Conservation (phyloP, 2,329 filamentous ascomycete species). For the Fusarium penzigii region DNA sequence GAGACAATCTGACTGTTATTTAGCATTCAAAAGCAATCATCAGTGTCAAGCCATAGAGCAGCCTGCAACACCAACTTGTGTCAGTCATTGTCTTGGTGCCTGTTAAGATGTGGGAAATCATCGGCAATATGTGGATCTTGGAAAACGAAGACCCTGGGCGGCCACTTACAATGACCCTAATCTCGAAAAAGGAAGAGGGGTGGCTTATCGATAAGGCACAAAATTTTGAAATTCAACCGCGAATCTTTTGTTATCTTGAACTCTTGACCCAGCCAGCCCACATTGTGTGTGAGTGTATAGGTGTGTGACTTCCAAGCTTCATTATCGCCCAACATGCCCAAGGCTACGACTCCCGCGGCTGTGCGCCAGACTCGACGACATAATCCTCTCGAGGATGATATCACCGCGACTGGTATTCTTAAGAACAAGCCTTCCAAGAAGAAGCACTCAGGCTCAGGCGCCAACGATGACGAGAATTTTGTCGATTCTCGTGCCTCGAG, state of each 20-base stretch:
- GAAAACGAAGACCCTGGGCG: not conserved
- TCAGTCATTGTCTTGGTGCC: no score
- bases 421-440: constrained; percentile 75
- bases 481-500: constrained; percentile 86
- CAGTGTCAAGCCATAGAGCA: not conserved
- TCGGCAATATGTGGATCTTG: not conserved
- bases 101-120: not conserved
- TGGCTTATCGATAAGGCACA: constrained; percentile 43
- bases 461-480: constrained; percentile 66
- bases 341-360: constrained; percentile 64
- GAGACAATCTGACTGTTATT: no score
- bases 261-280: constrained; percentile 26
- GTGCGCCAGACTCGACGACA: constrained; percentile 68
- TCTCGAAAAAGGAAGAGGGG: constrained; percentile 35
- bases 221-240: constrained; percentile 36
- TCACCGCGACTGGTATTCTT: constrained; percentile 69
- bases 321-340: constrained; percentile 66
- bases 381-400: constrained; percentile 88
- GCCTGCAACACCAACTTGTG: not conserved
- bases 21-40: no score
- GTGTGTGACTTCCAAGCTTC: constrained; percentile 16
- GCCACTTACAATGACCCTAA: constrained; percentile 24
- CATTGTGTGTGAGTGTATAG: constrained; percentile 14
- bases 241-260: constrained; percentile 1
- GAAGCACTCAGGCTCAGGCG: constrained; percentile 63